Conservation (phyloP, 139 green algal species). For the Zygnema cylindricum region DNA sequence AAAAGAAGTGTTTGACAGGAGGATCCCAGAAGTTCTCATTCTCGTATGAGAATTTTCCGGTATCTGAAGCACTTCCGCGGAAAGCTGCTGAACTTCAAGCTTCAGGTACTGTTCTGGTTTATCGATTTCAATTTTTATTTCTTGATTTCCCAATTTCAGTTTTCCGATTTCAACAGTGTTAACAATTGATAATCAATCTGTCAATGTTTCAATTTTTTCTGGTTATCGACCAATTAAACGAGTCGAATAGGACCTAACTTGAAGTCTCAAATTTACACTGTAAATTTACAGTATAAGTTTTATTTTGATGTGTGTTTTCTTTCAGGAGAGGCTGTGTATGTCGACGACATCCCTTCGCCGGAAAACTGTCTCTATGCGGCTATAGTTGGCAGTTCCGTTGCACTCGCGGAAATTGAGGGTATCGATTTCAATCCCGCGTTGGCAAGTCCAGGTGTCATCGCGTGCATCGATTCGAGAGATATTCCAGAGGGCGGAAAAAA, state of each 20-base stretch:
- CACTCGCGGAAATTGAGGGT: constrained; percentile 54
- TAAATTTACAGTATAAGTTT: too few relatives aligned
- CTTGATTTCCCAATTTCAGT: too few relatives aligned
- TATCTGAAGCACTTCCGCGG: constrained; percentile 9
- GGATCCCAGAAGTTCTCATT: constrained; percentile 28
- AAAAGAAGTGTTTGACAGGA: too few relatives aligned
- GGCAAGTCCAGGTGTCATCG: constrained; percentile 57
- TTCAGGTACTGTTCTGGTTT: constrained; percentile 17
- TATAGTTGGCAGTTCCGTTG: constrained; percentile 61
- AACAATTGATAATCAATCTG: too few relatives aligned
- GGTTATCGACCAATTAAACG: too few relatives aligned
- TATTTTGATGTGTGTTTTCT: too few relatives aligned
- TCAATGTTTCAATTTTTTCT: too few relatives aligned
- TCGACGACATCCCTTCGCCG: constrained; percentile 64
- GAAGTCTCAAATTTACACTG: too few relatives aligned
- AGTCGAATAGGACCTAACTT: too few relatives aligned
- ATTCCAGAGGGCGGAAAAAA: constrained; percentile 9
- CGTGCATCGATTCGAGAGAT: constrained; percentile 33
- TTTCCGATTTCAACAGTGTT: too few relatives aligned
- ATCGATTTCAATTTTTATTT: too few relatives aligned
- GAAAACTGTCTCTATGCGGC: constrained; percentile 66
- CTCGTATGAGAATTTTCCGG: constrained; percentile 24
- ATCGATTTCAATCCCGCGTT: constrained; percentile 58
- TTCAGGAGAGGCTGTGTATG: constrained; percentile 73
- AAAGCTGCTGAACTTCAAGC: constrained; percentile 24